phyloP scores from a whole-genome alignment of 1,284 basidiomycete genomes.

The Ceratobasidium sp. region DNA sequence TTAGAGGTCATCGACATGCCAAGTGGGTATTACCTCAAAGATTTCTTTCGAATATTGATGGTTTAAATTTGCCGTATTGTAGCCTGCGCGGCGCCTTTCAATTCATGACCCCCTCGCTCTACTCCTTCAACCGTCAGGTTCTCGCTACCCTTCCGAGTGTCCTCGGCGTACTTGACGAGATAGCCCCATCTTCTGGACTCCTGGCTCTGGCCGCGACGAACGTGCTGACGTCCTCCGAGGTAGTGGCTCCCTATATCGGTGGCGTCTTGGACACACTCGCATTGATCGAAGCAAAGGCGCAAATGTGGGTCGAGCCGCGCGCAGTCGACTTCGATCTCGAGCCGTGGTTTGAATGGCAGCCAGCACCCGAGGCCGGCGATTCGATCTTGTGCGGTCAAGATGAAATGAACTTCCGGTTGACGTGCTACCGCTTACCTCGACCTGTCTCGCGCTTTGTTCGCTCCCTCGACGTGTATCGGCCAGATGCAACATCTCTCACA shows the following conservation, averaged over 20 bases:
- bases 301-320: not conserved
- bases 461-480: not conserved
- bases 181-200: not conserved
- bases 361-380: not conserved
- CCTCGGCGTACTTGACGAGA: not conserved
- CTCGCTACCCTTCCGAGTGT: not conserved
- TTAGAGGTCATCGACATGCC: no score
- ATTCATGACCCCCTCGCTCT: not conserved
- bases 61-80: not conserved
- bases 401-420: not conserved
- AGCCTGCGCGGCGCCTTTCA: not conserved
- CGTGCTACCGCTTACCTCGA: not conserved
- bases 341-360: not conserved
- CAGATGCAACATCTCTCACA: not conserved
- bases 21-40: not conserved
- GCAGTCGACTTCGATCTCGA: not conserved
- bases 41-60: not conserved
- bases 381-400: not conserved
- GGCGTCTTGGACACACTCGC: not conserved
- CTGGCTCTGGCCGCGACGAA: not conserved
- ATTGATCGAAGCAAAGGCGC: not conserved
- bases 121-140: not conserved
- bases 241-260: not conserved
- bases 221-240: not conserved
- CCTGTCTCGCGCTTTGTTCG: not conserved